Conservation (phyloP, 2,329 filamentous ascomycete genomes). For the Talaromyces sp. region DNA sequence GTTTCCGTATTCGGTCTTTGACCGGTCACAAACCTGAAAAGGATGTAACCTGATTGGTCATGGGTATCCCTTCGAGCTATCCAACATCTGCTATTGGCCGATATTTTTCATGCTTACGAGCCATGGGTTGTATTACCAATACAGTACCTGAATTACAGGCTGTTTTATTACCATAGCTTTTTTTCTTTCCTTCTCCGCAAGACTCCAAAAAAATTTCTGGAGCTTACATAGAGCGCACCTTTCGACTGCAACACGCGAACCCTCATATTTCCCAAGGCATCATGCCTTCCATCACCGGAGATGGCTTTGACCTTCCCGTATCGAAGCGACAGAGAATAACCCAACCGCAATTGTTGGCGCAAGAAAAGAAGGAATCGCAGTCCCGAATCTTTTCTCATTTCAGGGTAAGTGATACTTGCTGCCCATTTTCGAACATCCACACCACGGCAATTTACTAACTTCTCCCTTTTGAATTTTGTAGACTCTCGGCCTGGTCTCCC, state of each 20-base stretch:
- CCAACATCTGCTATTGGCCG: not conserved
- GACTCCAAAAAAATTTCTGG: not conserved
- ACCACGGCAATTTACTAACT: slow-evolving; percentile 2
- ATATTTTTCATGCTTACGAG: not conserved
- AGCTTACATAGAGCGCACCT: not conserved
- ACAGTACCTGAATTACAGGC: not conserved
- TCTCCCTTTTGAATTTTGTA: slow-evolving; percentile 38
- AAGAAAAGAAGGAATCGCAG: slow-evolving; percentile 46
- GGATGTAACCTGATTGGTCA: not conserved
- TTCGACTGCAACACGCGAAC: not conserved
- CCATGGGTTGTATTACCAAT: not conserved
- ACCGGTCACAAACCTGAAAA: not conserved
- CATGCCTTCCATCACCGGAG: slow-evolving; percentile 52
- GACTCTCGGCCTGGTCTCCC: slow-evolving; percentile 91
- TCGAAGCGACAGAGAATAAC: slow-evolving; percentile 62
- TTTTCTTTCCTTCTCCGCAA: slow-evolving; percentile 8
- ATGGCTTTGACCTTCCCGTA: slow-evolving; percentile 60
- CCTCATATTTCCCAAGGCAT: slow-evolving; percentile 11
- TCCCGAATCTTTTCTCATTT: slow-evolving; percentile 93
- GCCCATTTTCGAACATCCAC: not conserved
- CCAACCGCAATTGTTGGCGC: slow-evolving; percentile 10
- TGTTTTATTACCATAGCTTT: slow-evolving; percentile 12
- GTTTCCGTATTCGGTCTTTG: not conserved
- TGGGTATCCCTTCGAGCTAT: not conserved
- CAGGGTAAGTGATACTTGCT: slow-evolving; percentile 60